Evolutionary conservation across 2,329 filamentous ascomycete genomes (phyloP).

Genomic region (Coniochaeta prunicola): DNA sequence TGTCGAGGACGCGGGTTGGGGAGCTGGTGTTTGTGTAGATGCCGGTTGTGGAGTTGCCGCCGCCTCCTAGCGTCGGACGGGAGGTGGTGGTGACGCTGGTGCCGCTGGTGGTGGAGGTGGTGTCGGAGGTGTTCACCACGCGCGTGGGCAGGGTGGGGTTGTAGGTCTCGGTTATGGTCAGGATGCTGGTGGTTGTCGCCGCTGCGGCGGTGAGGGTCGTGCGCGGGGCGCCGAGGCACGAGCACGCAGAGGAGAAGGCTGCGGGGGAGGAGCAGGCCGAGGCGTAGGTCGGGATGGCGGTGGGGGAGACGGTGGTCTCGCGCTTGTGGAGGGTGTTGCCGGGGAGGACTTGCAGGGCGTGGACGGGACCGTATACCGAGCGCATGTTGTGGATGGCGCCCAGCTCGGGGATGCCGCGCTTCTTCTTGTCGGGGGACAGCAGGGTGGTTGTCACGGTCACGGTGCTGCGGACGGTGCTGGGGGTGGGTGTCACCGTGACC

Average conservation of each 20-base stretch:
- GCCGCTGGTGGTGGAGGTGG: background rate
- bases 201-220: constrained; percentile 7
- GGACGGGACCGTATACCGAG: background rate
- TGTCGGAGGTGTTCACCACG: background rate
- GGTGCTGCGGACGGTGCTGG: background rate
- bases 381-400: background rate
- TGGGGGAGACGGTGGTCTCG: constrained; percentile 3
- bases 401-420: background rate
- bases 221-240: constrained; percentile 11
- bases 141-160: background rate
- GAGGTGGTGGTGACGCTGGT: background rate
- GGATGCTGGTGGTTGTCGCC: constrained; percentile 5
- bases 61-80: constrained; percentile 1
- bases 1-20: constrained; percentile 12
- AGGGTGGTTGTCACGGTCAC: constrained; percentile 3
- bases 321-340: constrained; percentile 1
- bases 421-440: background rate
- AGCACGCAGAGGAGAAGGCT: constrained; percentile 12
- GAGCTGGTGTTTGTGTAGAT: constrained; percentile 5
- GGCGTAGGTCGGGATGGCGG: constrained; percentile 5
- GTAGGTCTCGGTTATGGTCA: constrained; percentile 7
- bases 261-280: constrained; percentile 8
- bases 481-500: constrained; percentile 6
- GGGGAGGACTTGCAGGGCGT: constrained; percentile 3
- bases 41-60: constrained; percentile 1